Percentiles rank a stretch among this genome's conserved stretches.
These are phyloP conservation scores for Naganishia cerealis DNA, from an alignment of 1,284 basidiomycete genomes.

Conservation along the genomic window DNA sequence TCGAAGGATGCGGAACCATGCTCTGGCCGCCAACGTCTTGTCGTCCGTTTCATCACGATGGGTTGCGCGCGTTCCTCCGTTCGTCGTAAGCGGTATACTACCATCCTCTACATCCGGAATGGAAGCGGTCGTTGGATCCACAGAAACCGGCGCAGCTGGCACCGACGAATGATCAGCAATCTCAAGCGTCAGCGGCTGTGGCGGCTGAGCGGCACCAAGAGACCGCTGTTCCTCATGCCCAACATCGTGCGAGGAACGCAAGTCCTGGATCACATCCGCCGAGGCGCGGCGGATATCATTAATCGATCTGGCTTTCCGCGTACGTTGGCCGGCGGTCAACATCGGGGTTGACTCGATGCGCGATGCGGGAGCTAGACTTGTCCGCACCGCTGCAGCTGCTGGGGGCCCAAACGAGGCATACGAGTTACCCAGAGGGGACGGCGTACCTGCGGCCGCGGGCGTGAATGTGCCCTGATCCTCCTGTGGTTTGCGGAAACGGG, in stretches of 20 bases:
- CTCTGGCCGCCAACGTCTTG: background rate
- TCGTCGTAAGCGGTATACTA: constrained; percentile 8
- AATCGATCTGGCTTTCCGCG: background rate
- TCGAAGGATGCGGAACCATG: constrained; percentile 49
- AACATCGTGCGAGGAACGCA: background rate
- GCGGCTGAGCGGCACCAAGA: too few species aligned
- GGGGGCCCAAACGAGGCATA: background rate
- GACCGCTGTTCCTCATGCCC: too few species aligned
- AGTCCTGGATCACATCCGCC: constrained; percentile 15
- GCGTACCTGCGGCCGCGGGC: constrained; percentile 33
- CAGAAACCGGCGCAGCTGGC: background rate
- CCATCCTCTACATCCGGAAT: constrained; percentile 17
- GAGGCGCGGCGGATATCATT: constrained; percentile 12
- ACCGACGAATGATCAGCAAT: too few species aligned
- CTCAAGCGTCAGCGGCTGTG: too few species aligned
- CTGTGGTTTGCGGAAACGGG: constrained; percentile 20
- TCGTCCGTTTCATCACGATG: too few species aligned
- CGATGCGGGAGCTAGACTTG: background rate
- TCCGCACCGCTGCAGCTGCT: background rate
- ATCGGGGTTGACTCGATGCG: constrained; percentile 19
- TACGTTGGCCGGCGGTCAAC: background rate
- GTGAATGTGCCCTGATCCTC: background rate
- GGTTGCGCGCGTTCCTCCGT: background rate
- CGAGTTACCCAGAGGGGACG: constrained; percentile 1
- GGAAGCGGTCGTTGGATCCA: background rate